Percentiles rank a stretch among this genome's conserved stretches.
phyloP scores from a whole-genome alignment of 2,329 filamentous ascomycete genomes.

The Fusarium sp. region DNA sequence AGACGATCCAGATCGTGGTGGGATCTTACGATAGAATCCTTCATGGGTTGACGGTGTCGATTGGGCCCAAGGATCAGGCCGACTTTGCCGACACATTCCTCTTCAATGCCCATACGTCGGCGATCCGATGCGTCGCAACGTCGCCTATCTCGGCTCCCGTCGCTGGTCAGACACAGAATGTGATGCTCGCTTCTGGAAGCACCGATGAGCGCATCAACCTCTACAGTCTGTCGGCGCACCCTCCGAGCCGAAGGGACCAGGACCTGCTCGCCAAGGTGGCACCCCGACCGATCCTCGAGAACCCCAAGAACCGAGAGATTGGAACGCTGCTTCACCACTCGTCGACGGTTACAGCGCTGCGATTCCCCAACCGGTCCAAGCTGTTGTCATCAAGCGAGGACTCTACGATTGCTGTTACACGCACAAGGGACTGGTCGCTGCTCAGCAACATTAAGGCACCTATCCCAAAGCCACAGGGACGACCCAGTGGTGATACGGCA shows the following conservation, averaged over 20 bases:
- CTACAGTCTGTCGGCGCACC: conserved; percentile 81
- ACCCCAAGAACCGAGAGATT: conserved; percentile 84
- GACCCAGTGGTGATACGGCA: conserved; percentile 90
- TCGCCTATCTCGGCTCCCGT: conserved; percentile 73
- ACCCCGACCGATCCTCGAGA: conserved; percentile 79
- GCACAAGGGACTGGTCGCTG: conserved; percentile 87
- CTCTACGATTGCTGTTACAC: conserved; percentile 85
- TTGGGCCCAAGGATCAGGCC: conserved; percentile 57
- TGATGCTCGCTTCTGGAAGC: conserved; percentile 88
- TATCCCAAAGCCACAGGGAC: conserved; percentile 77
- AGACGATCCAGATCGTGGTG: conserved; percentile 85
- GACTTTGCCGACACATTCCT: conserved; percentile 92
- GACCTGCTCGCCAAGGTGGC: conserved; percentile 71
- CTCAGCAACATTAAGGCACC: conserved; percentile 90
- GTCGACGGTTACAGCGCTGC: conserved; percentile 78
- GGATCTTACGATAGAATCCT: conserved; percentile 94
- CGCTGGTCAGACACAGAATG: conserved; percentile 74
- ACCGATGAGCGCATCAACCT: conserved; percentile 96
- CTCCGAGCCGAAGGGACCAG: conserved; percentile 63
- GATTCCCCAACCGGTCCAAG: conserved; percentile 86
- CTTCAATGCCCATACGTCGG: conserved; percentile 90
- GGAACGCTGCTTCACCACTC: conserved; percentile 88
- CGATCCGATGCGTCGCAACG: conserved; percentile 86
- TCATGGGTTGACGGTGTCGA: conserved; percentile 84
- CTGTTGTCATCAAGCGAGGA: conserved; percentile 89